Evolutionary conservation across 345 rosid species (phyloP).

Genomic region (Eucalyptus polybractea): DNA sequence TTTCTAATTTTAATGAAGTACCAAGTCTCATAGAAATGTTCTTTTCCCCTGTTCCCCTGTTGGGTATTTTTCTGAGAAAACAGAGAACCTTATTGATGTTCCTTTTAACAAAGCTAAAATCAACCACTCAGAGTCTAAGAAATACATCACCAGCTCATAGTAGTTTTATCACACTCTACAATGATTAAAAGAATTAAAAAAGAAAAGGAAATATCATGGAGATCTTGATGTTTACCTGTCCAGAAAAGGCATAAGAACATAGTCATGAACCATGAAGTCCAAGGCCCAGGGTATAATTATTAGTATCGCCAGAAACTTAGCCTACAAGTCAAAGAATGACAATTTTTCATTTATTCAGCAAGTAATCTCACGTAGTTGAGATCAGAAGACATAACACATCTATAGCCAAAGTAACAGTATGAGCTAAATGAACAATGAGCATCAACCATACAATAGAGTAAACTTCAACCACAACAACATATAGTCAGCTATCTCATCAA

Average conservation of each 20-base stretch:
- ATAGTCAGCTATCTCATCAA: not conserved
- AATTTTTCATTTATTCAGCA: not conserved
- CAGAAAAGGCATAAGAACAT: conserved; percentile 83
- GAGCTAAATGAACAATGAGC: not conserved
- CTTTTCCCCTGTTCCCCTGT: not conserved
- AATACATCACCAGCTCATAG: not conserved
- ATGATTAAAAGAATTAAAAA: not conserved
- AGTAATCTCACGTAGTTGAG: not conserved
- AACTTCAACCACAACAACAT: not conserved
- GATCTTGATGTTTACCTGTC: conserved; percentile 50
- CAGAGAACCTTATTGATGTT: too few relatives aligned
- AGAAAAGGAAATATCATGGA: not conserved
- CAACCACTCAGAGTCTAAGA: not conserved
- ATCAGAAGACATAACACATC: not conserved
- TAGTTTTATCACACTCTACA: not conserved
- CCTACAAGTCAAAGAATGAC: conserved; percentile 35
- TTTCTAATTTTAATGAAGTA: not conserved
- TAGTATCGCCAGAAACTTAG: conserved; percentile 69
- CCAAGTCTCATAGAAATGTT: not conserved
- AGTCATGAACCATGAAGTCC: conserved; percentile 89
- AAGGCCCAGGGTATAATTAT: conserved; percentile 73
- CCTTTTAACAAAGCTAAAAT: not conserved
- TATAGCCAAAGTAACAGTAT: not conserved
- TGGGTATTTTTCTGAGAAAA: not conserved
- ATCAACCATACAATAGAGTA: not conserved